Percentiles rank a stretch among this genome's conserved stretches.
phyloP scores from a whole-genome alignment of 163 green algal species.

The Trebouxiophyceae sp. region DNA sequence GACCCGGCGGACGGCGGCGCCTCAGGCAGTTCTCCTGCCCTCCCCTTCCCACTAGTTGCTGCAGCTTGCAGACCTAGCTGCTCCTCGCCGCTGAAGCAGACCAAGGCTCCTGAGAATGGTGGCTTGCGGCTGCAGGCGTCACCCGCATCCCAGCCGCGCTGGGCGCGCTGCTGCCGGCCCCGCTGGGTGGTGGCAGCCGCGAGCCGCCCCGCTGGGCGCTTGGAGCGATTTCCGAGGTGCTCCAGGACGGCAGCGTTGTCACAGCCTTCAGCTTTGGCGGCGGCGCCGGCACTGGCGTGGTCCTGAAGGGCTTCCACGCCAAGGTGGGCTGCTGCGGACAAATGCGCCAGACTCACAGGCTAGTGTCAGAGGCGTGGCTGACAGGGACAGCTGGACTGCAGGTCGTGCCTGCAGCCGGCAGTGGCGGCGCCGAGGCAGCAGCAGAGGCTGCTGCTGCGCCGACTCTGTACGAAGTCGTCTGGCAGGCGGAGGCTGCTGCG shows the following conservation, averaged over 20 bases:
- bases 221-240: conserved; percentile 3
- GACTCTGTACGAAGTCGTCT: conserved; percentile 5
- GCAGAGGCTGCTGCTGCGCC: neutral
- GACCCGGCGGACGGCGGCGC: no score
- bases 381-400: no score
- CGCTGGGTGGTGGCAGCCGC: no score
- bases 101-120: neutral
- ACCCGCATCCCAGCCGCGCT: conserved; percentile 21
- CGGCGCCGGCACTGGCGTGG: neutral
- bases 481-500: conserved; percentile 5
- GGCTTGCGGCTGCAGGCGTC: conserved; percentile 5
- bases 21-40: no score
- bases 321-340: conserved; percentile 8
- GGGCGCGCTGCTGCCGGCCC: neutral
- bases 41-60: no score
- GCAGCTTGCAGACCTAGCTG: no score
- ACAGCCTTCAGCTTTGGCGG: conserved; percentile 9
- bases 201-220: neutral
- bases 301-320: conserved; percentile 9
- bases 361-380: no score
- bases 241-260: conserved; percentile 6
- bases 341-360: no score
- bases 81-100: no score
- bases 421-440: neutral
- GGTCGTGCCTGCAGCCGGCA: neutral